Percentiles rank a stretch among this genome's conserved stretches.
Conservation (phyloP, 768 basidiomycete genomes). For the Lactifluus hygrophoroides region DNA sequence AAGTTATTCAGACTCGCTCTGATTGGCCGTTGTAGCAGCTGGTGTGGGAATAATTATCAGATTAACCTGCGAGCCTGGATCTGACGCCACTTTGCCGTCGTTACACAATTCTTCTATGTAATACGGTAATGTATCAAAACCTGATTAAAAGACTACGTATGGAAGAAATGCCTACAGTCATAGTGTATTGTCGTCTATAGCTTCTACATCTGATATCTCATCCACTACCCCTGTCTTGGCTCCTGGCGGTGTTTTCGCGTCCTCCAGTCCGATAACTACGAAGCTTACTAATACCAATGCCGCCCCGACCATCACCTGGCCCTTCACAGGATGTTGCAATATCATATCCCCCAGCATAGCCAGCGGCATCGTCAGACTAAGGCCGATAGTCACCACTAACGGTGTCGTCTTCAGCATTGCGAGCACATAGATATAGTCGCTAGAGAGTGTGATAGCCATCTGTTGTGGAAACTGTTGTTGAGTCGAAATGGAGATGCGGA, state of each 20-base stretch:
- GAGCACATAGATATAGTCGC: conserved; percentile 79
- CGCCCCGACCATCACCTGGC: conserved; percentile 66
- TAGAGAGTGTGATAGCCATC: conserved; percentile 78
- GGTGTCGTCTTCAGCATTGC: conserved; percentile 98
- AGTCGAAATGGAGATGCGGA: not conserved
- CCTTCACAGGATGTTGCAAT: conserved; percentile 46
- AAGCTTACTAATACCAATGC: conserved; percentile 70
- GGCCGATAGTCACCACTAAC: conserved; percentile 83
- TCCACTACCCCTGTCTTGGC: not conserved
- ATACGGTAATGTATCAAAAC: too few species aligned
- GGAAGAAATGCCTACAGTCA: too few species aligned
- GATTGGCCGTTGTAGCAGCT: not conserved
- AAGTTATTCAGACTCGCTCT: not conserved
- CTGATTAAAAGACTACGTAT: too few species aligned
- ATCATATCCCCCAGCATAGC: conserved; percentile 78
- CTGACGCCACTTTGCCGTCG: not conserved
- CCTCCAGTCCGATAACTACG: conserved; percentile 57
- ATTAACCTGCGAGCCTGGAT: not conserved
- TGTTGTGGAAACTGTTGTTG: conserved; percentile 26
- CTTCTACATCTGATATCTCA: not conserved
- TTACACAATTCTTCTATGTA: too few species aligned
- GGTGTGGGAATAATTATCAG: not conserved
- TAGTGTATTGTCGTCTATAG: not conserved
- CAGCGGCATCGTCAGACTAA: conserved; percentile 89
- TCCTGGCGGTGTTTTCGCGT: conserved; percentile 27